Evolutionary conservation across 345 rosid genomes (phyloP).

Genomic region (Eucalyptus erythrocorys): DNA sequence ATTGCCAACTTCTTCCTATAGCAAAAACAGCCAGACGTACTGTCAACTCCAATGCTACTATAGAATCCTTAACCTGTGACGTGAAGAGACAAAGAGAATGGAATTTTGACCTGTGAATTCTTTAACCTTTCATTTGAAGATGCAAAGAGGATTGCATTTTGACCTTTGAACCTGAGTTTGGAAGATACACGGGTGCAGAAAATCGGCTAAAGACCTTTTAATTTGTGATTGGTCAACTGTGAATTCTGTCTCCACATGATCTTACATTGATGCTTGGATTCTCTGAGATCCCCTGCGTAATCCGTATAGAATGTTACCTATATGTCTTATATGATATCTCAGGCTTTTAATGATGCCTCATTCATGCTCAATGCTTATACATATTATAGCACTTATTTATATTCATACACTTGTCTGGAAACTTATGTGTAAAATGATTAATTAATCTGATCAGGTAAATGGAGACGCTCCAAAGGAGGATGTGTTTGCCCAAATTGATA

Average conservation of each 20-base stretch:
- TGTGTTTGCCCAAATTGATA: conserved; percentile 42
- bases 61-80: neutral
- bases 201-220: neutral
- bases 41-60: neutral
- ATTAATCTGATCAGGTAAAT: conserved; percentile 28
- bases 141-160: neutral
- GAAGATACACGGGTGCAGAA: neutral
- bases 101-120: neutral
- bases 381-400: neutral
- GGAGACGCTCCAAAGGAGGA: conserved; percentile 49
- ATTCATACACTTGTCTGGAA: neutral
- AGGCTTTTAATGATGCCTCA: neutral
- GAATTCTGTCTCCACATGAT: neutral
- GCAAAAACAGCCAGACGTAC: neutral
- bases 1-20: neutral
- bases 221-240: neutral
- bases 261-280: neutral
- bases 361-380: neutral
- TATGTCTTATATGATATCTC: neutral
- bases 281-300: neutral
- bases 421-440: neutral
- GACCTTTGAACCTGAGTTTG: neutral
- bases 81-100: neutral
- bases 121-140: neutral
- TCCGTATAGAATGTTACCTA: neutral